Evolutionary conservation across 495 filamentous ascomycete genomes (phyloP).

Genomic region (Thermochaetoides thermophila): DNA sequence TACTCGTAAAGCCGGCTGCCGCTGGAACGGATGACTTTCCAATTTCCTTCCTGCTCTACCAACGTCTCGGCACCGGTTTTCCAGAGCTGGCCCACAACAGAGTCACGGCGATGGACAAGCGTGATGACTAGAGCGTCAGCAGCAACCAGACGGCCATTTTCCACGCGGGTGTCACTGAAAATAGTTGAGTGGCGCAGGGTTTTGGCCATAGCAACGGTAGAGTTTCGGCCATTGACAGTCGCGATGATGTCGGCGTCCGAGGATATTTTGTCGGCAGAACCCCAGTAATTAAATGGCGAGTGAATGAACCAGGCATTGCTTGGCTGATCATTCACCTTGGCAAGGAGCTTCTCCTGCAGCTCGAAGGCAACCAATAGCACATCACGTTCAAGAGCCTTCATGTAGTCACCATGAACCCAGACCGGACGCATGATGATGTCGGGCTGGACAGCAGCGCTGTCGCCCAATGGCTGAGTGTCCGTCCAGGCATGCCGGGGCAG

Average conservation of each 20-base stretch:
- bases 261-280: constrained; percentile 38
- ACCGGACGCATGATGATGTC: constrained; percentile 44
- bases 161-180: constrained; percentile 58
- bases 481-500: constrained; percentile 68
- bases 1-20: constrained; percentile 53
- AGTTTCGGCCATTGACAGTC: constrained; percentile 46
- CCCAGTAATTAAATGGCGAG: constrained; percentile 64
- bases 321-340: constrained; percentile 36
- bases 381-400: constrained; percentile 48
- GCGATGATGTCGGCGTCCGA: constrained; percentile 42
- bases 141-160: constrained; percentile 42
- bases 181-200: constrained; percentile 58
- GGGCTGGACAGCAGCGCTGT: constrained; percentile 20
- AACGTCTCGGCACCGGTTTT: constrained; percentile 35
- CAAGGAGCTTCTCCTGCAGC: constrained; percentile 45
- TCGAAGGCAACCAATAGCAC: constrained; percentile 45
- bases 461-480: constrained; percentile 43
- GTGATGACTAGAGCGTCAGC: constrained; percentile 64
- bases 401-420: constrained; percentile 50
- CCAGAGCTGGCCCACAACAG: constrained; percentile 44
- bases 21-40: constrained; percentile 39
- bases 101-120: constrained; percentile 45
- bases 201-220: constrained; percentile 46
- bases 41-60: constrained; percentile 26
- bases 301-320: constrained; percentile 50